Evolutionary conservation across 345 rosid species (phyloP), one percentile per base, ranked within the genome.

Genomic region (Hirschfeldia incana): DNA sequence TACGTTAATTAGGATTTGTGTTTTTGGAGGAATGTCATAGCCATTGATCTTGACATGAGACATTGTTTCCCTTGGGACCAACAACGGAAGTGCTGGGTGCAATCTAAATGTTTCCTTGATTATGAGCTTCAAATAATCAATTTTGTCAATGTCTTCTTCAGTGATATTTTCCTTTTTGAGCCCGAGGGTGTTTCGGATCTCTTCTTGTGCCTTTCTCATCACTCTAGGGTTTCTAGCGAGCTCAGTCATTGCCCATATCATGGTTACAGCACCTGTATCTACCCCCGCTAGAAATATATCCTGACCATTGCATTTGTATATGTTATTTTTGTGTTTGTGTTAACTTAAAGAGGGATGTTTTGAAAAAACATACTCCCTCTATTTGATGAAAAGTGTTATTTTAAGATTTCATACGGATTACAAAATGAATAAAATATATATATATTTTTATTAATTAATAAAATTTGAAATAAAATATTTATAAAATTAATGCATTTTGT

Each of bases 201-300:
- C 74, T 49, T 69, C 73, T 69, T 69, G 73, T 69, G 58, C 71
- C 71, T 67, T 67, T 46, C 57, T 70, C 74, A 70, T 53, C 65
- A 70, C 74, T 55, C 10, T 58, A 32, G 65, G 74, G 63, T 58
- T 70, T 34, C 49, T 70, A 32, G 15, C 74, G 5, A 70, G 74
- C 21, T 70, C 74, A 0, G 74, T 57, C 74, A 70, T 70, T 15
- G 74, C 74, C 74, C 74, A 70, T 10, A 55, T 70, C 74, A 70
- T 53, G 8, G 74, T 32, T 51, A 32, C 32, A n/a, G 74, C 74
- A 0, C 46, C 65, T 51, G 74, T 70, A 36, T 70, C 65, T 70
- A 70, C 30, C 28, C 42, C 74, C 2, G 74, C 74, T 0, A 70
- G 74, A 70, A 70, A 70, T 70, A 70, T 30, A 9, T 70, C 46